Evolutionary conservation across 495 filamentous ascomycete genomes (phyloP).

Genomic region (Lasiosphaeriaceae sp.): DNA sequence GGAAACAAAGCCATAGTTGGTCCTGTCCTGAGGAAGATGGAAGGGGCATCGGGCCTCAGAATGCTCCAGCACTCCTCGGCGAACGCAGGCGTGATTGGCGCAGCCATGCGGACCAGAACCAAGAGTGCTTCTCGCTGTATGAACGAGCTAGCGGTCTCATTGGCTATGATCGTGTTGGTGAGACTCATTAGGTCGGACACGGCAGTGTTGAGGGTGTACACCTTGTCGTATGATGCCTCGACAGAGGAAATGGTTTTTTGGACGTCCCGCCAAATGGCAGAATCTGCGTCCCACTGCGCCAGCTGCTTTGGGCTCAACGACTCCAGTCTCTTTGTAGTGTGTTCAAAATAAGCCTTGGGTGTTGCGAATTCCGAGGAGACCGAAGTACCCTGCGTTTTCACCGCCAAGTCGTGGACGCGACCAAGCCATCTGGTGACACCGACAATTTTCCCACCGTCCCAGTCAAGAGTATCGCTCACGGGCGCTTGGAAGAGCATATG

Average conservation of each 20-base stretch:
- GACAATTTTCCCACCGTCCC: conserved; percentile 79
- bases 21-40: conserved; percentile 42
- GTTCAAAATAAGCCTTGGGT: conserved; percentile 30
- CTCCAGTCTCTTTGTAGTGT: background rate
- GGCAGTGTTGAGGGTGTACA: conserved; percentile 74
- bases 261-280: conserved; percentile 56
- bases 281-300: conserved; percentile 45
- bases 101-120: conserved; percentile 63
- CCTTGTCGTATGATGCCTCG: conserved; percentile 62
- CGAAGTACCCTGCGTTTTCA: conserved; percentile 20
- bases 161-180: conserved; percentile 58
- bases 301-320: conserved; percentile 19
- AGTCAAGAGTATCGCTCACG: conserved; percentile 76
- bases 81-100: conserved; percentile 73
- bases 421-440: conserved; percentile 77
- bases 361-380: background rate
- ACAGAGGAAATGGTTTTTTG: conserved; percentile 67
- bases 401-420: conserved; percentile 58
- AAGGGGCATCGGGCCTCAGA: conserved; percentile 46
- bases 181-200: conserved; percentile 78
- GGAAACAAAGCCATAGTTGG: conserved; percentile 43
- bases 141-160: conserved; percentile 13
- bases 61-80: conserved; percentile 75
- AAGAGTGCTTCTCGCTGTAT: conserved; percentile 33
- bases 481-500: conserved; percentile 87